Base-by-base conservation (phyloP, 1,139 yeast species). In the Pichia sp. region DNA sequence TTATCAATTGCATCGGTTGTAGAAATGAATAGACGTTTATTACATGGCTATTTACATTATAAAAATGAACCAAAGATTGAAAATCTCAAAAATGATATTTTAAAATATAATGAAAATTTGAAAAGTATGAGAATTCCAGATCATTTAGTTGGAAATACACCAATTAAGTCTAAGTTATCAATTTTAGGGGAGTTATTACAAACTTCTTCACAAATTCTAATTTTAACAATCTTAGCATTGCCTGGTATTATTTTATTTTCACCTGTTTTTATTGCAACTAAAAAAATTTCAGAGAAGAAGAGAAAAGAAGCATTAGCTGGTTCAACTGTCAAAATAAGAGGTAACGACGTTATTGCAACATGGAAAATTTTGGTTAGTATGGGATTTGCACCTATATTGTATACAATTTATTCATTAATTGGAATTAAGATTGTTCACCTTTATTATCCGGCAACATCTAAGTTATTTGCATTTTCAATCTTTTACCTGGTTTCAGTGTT, bases 351-450 rank as follows among this genome's bases (percentile, higher is more conserved):
- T 27, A 74, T 89, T 48, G 96, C 97, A 1, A 89, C 97, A 2
- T 89, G 98, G 98, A 92, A 92, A 64, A 81, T 92, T 37, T 71
- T 92, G 53, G 90, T 92, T 38, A 81, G 92, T 32, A 75, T 92
- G 78, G 95, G 92, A 7, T 69, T 87, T 48, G 94, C 97, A 0
- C 98, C 98, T 2, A 63, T 87, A 33, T 69, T 92, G 31, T 92
- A 90, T 66, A 77, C 81, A 39, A 71, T 84, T 49, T 92, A 92
- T 64, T 89, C 97, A 0, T 59, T 80, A 6, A 54, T 86, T 35
- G 84, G 87, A 26, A 76, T 87, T 12, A 70, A 68, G 59, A 62
- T 72, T 51, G 62, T 60, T 32, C 52, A 51, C 35, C 50, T 43
- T 9, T 67, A 72, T 46, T 68, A 68, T 50, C 63, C 57, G 45